Percentiles rank a stretch among this genome's conserved stretches.
Evolutionary conservation across 441 rosid genomes (phyloP).

Genomic region (Syzygium malaccense): DNA sequence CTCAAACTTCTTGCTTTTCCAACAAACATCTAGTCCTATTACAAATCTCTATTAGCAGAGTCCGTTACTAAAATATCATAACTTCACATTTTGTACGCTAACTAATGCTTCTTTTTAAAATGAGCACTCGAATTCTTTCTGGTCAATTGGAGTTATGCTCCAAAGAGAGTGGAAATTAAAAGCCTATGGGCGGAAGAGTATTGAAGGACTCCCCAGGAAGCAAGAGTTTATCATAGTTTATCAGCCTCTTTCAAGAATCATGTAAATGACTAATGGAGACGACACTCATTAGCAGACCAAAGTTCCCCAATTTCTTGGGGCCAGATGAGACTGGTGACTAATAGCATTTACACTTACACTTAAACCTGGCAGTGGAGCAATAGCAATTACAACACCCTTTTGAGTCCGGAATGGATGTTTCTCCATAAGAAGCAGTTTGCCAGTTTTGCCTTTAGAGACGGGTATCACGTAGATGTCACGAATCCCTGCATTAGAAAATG

Average conservation of each 20-base stretch:
- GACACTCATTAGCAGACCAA: not conserved
- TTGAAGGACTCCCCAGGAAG: not conserved
- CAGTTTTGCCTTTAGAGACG: slow-evolving; percentile 32
- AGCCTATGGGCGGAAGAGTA: not conserved
- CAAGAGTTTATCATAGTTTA: not conserved
- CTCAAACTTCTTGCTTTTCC: not conserved
- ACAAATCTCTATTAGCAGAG: not conserved
- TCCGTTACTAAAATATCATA: not conserved
- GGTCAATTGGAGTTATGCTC: not conserved
- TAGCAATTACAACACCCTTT: slow-evolving; percentile 52
- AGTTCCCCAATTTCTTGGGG: not conserved
- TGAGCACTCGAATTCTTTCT: not conserved
- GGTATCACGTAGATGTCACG: slow-evolving; percentile 53
- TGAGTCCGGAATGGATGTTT: slow-evolving; percentile 68
- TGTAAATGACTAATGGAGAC: not conserved
- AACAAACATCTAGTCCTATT: not conserved
- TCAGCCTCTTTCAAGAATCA: not conserved
- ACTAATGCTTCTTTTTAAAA: not conserved
- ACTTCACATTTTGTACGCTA: not conserved
- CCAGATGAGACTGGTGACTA: not conserved
- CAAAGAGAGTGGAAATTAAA: not conserved
- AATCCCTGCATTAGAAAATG: slow-evolving; percentile 56
- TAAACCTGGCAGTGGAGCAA: slow-evolving; percentile 59
- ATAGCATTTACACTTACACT: slow-evolving; percentile 31
- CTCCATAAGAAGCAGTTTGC: slow-evolving; percentile 60